A percentile compares a stretch with the other conserved stretches of the same genome.
phyloP scores from a whole-genome alignment of 345 rosid genomes.

The Stellera chamaejasme region DNA sequence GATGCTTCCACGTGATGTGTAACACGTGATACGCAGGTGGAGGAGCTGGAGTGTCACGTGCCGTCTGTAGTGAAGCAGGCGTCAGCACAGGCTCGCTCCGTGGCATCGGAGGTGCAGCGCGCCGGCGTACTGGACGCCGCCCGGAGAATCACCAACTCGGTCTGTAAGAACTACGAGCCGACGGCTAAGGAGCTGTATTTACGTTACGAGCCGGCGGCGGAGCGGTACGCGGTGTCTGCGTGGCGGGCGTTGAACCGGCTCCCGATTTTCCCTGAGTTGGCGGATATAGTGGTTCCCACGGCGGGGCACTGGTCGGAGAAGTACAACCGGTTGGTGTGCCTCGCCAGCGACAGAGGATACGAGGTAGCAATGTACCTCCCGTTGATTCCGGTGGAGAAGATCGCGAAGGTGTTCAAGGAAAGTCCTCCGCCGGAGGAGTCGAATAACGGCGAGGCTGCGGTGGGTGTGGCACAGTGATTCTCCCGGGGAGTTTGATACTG shows the following conservation, averaged over 20 bases:
- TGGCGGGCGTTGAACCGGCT: conserved; percentile 50
- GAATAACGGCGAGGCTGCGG: conserved; percentile 9
- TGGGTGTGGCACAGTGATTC: conserved; percentile 6
- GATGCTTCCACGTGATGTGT: not conserved
- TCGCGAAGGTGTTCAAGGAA: conserved; percentile 37
- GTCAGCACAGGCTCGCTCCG: conserved; percentile 40
- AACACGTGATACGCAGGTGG: conserved; percentile 39
- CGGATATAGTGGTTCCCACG: conserved; percentile 42
- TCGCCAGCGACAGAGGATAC: conserved; percentile 34
- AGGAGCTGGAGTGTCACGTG: conserved; percentile 40
- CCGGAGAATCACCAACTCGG: conserved; percentile 24
- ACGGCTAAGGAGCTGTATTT: conserved; percentile 34
- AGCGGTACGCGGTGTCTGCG: conserved; percentile 37
- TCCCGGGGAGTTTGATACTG: too few relatives aligned
- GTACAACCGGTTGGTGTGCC: conserved; percentile 47
- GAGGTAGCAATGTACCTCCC: conserved; percentile 38
- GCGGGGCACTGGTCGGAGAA: conserved; percentile 61
- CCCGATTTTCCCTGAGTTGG: conserved; percentile 48
- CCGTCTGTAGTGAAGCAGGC: conserved; percentile 60
- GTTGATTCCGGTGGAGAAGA: conserved; percentile 52
- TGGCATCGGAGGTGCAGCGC: conserved; percentile 55
- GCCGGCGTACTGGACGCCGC: conserved; percentile 43
- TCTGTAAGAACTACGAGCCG: conserved; percentile 37
- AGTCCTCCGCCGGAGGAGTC: not conserved
- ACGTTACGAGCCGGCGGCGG: conserved; percentile 50